phyloP scores from a whole-genome alignment of 371 early-diverging fungal genomes.

The Apophysomyces elegans region DNA sequence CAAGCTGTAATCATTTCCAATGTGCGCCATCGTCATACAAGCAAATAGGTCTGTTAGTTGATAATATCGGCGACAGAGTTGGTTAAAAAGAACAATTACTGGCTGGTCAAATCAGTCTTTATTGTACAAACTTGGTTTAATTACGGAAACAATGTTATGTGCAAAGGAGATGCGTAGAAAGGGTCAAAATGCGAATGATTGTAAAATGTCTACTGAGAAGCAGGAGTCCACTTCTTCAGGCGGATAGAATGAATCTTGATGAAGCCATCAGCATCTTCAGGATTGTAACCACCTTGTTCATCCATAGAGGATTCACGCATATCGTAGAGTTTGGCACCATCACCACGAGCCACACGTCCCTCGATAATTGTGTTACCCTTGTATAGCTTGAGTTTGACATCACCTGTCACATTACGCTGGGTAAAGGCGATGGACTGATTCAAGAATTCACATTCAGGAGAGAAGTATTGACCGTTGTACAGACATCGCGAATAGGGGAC shows the following conservation, averaged over 20 bases:
- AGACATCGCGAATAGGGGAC: constrained; percentile 73
- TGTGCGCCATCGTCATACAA: too few species aligned
- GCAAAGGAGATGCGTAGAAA: neutral
- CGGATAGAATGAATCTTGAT: constrained; percentile 96
- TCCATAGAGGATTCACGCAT: constrained; percentile 95
- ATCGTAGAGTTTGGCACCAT: constrained; percentile 87
- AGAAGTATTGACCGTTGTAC: constrained; percentile 97
- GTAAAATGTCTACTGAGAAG: constrained; percentile 13
- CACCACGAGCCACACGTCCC: constrained; percentile 80
- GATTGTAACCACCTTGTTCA: constrained; percentile 93
- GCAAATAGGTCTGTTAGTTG: too few species aligned
- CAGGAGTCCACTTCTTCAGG: constrained; percentile 86
- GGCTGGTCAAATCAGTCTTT: too few species aligned
- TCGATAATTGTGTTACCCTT: constrained; percentile 92
- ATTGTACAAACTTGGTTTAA: too few species aligned
- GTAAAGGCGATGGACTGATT: constrained; percentile 78
- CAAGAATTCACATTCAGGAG: constrained; percentile 93
- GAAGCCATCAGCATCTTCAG: constrained; percentile 93
- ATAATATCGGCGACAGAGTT: too few species aligned
- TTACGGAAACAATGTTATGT: too few species aligned
- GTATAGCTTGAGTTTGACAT: constrained; percentile 93
- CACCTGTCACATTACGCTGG: constrained; percentile 88
- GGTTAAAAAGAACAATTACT: too few species aligned
- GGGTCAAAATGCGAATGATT: neutral
- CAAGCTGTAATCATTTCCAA: too few species aligned